phyloP scores from a whole-genome alignment of 306 rosid species.

The Ceratonia siliqua region DNA sequence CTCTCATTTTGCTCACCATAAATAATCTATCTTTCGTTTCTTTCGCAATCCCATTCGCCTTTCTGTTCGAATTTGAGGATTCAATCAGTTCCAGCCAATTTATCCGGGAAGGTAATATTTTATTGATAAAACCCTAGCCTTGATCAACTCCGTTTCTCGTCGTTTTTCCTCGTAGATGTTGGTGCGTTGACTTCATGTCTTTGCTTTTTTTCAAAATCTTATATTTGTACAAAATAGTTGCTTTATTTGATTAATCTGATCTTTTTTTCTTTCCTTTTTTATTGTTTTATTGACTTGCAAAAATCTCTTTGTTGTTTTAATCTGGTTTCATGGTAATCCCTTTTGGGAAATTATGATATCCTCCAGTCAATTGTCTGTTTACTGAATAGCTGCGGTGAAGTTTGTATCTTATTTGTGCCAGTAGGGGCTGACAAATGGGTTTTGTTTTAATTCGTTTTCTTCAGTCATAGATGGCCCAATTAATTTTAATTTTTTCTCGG shows the following conservation, averaged over 20 bases:
- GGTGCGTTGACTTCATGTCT: conserved; percentile 35
- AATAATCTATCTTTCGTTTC: background rate
- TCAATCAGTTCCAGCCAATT: conserved; percentile 41
- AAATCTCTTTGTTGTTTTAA: background rate
- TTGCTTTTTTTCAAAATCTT: background rate
- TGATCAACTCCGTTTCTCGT: conserved; percentile 15
- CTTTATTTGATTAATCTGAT: background rate
- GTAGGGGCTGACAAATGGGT: background rate
- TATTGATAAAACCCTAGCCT: conserved; percentile 38
- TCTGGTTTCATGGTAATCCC: background rate
- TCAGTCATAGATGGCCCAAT: background rate
- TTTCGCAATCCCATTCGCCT: background rate
- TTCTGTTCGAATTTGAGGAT: conserved; percentile 6
- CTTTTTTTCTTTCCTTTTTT: background rate
- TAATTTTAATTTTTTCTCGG: background rate
- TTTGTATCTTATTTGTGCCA: background rate
- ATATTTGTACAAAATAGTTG: background rate
- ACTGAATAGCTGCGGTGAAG: conserved; percentile 15
- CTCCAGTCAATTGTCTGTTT: conserved; percentile 27
- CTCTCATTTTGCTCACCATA: background rate
- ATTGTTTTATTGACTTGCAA: background rate
- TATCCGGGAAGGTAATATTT: conserved; percentile 51
- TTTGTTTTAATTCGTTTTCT: background rate
- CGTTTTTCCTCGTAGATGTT: conserved; percentile 6
- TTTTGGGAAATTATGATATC: background rate